These are phyloP conservation scores for Colletotrichum magnum DNA, from an alignment of 2,329 filamentous ascomycete species.

Conservation along the genomic window DNA sequence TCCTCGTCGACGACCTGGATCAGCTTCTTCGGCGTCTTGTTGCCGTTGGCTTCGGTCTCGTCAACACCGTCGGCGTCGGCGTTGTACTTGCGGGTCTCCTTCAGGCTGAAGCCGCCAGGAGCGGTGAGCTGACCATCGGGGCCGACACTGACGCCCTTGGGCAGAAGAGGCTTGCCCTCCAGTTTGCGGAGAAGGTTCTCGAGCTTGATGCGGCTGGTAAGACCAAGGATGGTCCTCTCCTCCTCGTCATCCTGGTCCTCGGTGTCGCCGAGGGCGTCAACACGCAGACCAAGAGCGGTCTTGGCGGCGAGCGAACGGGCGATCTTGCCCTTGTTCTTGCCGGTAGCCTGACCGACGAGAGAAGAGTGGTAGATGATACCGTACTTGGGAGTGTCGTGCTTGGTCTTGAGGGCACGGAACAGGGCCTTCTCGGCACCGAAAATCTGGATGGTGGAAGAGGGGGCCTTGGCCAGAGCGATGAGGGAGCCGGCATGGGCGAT, in stretches of 20 bases:
- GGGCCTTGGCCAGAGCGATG: conserved; percentile 94
- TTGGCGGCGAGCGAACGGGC: conserved; percentile 96
- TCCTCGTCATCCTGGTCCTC: conserved; percentile 87
- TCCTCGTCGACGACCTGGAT: conserved; percentile 64
- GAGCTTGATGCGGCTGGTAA: conserved; percentile 78
- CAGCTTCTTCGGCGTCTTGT: conserved; percentile 51
- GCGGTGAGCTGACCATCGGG: conserved; percentile 77
- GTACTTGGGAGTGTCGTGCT: conserved; percentile 99
- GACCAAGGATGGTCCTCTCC: conserved; percentile 86
- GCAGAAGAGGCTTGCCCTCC: conserved; percentile 90
- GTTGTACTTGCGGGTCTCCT: conserved; percentile 96
- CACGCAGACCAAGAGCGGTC: conserved; percentile 91
- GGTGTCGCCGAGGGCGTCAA: conserved; percentile 79
- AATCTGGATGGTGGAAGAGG: conserved; percentile 97
- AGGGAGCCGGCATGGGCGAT: conserved; percentile 96
- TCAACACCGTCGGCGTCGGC: conserved; percentile 89
- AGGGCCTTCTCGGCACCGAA: conserved; percentile 98
- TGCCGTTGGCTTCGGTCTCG: conserved; percentile 64
- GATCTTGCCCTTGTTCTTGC: conserved; percentile 99
- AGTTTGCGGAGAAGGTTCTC: conserved; percentile 83
- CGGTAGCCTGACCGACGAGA: conserved; percentile 95
- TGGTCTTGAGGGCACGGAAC: conserved; percentile 98
- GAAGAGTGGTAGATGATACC: conserved; percentile 94
- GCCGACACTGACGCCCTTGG: conserved; percentile 81
- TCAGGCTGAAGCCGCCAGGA: conserved; percentile 88